phyloP scores from a whole-genome alignment of 495 filamentous ascomycete species.

The Monascus purpureus region DNA sequence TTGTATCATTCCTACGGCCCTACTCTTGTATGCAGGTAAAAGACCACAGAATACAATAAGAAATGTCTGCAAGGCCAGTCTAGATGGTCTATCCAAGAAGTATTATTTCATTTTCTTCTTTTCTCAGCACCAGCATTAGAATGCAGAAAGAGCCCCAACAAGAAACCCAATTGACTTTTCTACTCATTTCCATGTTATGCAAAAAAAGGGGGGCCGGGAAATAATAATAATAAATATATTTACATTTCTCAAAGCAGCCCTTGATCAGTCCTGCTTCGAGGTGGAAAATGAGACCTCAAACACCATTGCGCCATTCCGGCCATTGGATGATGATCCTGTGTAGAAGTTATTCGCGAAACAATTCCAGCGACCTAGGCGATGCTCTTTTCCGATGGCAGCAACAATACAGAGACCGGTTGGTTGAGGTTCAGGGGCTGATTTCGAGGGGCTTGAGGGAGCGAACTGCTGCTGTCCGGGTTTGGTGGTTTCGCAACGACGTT shows the following conservation, averaged over 20 bases:
- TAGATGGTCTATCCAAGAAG: too few species aligned
- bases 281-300: constrained; percentile 54
- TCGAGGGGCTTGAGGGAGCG: constrained; percentile 19
- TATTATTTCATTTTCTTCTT: too few species aligned
- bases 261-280: too few species aligned
- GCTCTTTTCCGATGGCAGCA: constrained; percentile 73
- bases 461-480: constrained; percentile 10
- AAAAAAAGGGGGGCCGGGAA: too few species aligned
- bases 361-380: constrained; percentile 67
- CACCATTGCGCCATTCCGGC: constrained; percentile 63
- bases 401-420: constrained; percentile 64
- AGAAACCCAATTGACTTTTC: too few species aligned
- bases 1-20: too few species aligned
- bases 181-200: too few species aligned
- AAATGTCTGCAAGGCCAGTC: too few species aligned
- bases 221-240: neutral
- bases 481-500: constrained; percentile 32
- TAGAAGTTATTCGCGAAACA: constrained; percentile 27
- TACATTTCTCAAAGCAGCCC: neutral
- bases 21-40: too few species aligned
- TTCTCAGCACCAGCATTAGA: too few species aligned
- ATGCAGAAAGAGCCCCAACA: too few species aligned
- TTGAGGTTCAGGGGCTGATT: constrained; percentile 3
- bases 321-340: constrained; percentile 35
- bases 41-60: too few species aligned